A percentile compares a stretch with the other conserved stretches of the same genome.
Conservation (phyloP, 768 basidiomycete genomes). For the Udeniomyces megalosporus region DNA sequence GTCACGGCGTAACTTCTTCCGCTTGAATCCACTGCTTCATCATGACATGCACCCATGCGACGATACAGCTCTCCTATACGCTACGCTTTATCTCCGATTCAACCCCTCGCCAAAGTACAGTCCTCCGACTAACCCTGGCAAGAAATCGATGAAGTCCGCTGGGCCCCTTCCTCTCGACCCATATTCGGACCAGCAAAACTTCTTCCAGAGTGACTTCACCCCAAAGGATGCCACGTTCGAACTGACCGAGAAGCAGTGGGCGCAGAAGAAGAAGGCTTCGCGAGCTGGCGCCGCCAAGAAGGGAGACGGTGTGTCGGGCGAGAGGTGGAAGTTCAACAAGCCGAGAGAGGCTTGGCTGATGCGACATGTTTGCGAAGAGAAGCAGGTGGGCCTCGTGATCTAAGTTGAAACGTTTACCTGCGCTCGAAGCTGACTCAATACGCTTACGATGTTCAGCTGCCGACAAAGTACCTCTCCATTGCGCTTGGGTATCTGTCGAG, state of each 20-base stretch:
- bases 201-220: constrained; percentile 7
- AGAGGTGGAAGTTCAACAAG: constrained; percentile 14
- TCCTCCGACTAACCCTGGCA: not conserved
- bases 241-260: constrained; percentile 8
- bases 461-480: not conserved
- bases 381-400: not conserved
- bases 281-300: constrained; percentile 5
- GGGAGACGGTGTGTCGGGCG: constrained; percentile 4
- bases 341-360: constrained; percentile 2
- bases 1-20: not conserved
- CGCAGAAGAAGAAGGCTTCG: constrained; percentile 7
- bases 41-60: no score
- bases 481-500: constrained; percentile 3
- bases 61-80: constrained; percentile 6
- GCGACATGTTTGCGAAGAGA: constrained; percentile 1
- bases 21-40: not conserved
- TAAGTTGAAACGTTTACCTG: not conserved
- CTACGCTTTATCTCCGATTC: constrained; percentile 6
- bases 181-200: not conserved
- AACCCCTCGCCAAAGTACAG: constrained; percentile 8
- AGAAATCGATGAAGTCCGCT: constrained; percentile 4
- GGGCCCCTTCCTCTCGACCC: constrained; percentile 5
- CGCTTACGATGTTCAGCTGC: not conserved
- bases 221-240: constrained; percentile 5
- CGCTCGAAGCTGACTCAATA: not conserved